Evolutionary conservation across 208 protist genomes (phyloP), one percentile per base, ranked within the genome.

Genomic region (Leishmania tropica): DNA sequence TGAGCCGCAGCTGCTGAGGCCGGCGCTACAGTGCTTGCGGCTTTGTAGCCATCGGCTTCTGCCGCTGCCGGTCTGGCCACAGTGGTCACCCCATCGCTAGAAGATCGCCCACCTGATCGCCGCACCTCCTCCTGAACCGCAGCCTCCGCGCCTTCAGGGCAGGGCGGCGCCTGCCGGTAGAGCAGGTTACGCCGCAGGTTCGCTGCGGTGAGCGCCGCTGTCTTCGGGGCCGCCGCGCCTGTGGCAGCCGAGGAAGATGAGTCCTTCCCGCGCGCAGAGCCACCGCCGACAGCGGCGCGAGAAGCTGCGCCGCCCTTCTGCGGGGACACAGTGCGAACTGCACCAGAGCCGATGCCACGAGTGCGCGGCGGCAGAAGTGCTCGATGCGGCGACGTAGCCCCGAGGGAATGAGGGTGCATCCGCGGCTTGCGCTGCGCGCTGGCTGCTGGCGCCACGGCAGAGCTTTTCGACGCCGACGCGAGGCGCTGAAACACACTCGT

Each of bases 141-240:
- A 21, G 60, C 24, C 47, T 48, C 64, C 21, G 24, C 76, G 3
- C 31, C 73, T 35, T n/a, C 31, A 7, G 31, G 24, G 1, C 15
- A 19, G 15, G 75, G 2, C 6, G 58, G 37, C n/a, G 40, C 15
- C 21, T 71, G 64, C 17, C 64, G 47, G 10, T 19, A 6, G 60
- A 35, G 47, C 28, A 80, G 28, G 78, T 86, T 86, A 71, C 83
- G 83, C 31, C 83, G 78, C 56, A 86, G 51, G 47, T 86, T 86
- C 54, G 83, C 83, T 17, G 83, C 83, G 31, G 83, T 86, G 40
- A 86, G 75, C 62, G 54, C 78, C 42, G 58, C 75, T 19, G 83
- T 76, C 47, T 71, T 53, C 51, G 60, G 40, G 8, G 48, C 11
- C 11, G 64, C 40, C 60, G 13, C 60, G 21, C 11, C 37, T 8